phyloP scores from a whole-genome alignment of 2,329 filamentous ascomycete species.

The Epichloe glyceriae region DNA sequence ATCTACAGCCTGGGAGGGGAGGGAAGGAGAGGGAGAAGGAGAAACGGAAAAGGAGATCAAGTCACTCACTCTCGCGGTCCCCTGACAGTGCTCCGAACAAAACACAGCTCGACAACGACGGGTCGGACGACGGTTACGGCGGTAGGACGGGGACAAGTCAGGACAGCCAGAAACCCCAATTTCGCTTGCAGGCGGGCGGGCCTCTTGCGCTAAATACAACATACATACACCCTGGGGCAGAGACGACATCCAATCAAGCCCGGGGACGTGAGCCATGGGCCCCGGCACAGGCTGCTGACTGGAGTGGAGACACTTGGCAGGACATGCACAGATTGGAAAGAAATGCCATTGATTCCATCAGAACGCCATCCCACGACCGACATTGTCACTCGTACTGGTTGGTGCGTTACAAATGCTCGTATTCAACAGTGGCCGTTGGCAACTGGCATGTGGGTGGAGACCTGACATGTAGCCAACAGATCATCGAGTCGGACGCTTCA shows the following conservation, averaged over 20 bases:
- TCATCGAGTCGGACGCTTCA: background rate
- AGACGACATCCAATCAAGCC: background rate
- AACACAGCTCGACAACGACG: too few species aligned
- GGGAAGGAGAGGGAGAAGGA: background rate
- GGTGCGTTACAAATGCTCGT: too few species aligned
- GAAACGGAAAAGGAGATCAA: slow-evolving; percentile 1
- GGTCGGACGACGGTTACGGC: too few species aligned
- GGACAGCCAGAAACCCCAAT: slow-evolving; percentile 1
- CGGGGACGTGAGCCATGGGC: background rate
- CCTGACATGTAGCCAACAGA: background rate
- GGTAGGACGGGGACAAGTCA: too few species aligned
- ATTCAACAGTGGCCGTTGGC: background rate
- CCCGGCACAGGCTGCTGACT: background rate
- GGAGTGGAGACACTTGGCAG: background rate
- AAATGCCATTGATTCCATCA: too few species aligned
- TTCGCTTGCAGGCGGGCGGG: slow-evolving; percentile 10
- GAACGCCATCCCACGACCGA: too few species aligned
- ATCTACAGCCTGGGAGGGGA: slow-evolving; percentile 1
- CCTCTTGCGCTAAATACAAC: background rate
- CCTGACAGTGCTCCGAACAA: background rate
- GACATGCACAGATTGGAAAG: background rate
- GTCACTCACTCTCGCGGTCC: background rate
- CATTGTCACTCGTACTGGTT: too few species aligned
- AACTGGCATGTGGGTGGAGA: background rate
- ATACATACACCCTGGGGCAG: background rate